Conservation (phyloP, 352 stramenopile species). For the Phytophthora sojae region DNA sequence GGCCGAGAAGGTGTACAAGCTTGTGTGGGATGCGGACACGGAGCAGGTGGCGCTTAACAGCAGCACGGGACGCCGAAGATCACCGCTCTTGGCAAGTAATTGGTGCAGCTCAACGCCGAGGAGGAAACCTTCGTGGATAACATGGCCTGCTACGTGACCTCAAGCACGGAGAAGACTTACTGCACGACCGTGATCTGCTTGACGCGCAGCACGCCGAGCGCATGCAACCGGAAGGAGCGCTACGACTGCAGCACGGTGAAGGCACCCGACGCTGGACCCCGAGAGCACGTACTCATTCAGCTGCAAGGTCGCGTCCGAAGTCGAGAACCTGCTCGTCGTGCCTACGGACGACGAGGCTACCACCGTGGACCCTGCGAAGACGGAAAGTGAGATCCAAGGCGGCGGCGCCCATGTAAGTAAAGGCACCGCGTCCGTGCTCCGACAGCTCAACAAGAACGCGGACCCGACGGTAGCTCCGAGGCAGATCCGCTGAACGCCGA, state of each 20-base stretch:
- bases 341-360: slow-evolving; percentile 41
- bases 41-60: not conserved
- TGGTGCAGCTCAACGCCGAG: not conserved
- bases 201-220: not conserved
- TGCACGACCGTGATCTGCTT: not conserved
- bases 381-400: slow-evolving; percentile 12
- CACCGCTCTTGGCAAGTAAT: not conserved
- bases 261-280: slow-evolving; percentile 68
- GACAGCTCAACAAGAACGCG: slow-evolving; percentile 47
- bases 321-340: slow-evolving; percentile 50
- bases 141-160: not conserved
- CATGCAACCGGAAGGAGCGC: not conserved
- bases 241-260: not conserved
- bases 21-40: not conserved
- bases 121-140: not conserved
- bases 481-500: slow-evolving; percentile 58
- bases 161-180: not conserved
- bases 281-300: slow-evolving; percentile 61
- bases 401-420: slow-evolving; percentile 26
- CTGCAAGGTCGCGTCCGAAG: slow-evolving; percentile 57
- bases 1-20: not conserved
- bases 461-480: slow-evolving; percentile 36
- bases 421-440: slow-evolving; percentile 40
- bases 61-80: not conserved
- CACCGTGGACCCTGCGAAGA: slow-evolving; percentile 15